Base-by-base conservation (phyloP, 306 rosid species). In the Lathyrus sativus region DNA sequence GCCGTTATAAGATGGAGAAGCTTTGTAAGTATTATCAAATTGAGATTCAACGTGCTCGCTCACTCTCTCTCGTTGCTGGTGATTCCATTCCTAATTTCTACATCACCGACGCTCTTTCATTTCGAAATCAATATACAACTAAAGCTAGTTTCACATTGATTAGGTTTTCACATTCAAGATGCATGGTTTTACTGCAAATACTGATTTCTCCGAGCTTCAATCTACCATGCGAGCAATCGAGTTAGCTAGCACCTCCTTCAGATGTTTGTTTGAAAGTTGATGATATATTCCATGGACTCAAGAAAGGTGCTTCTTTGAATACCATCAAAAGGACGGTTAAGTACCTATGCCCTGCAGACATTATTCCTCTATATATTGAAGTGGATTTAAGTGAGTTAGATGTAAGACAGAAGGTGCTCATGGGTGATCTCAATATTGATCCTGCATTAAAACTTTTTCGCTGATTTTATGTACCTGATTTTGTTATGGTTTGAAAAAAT, bases 371-470 rank as follows among this genome's bases (percentile, higher is more conserved):
- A 11, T 93, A 82, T 75, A 90, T 93, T 29, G 98, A 93, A 9
- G 97, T 93, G 22, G 97, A 93, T 76, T 76, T 93, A 70, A 93
- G 98, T 56, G 95, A 90, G 82, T 77, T 93, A 76, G 98, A 93
- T 39, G 91, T 80, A 4, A 89, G 91, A 55, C 89, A 90, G 72
- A 93, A 90, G 83, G 3, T 93, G 57, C 89, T 90, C 24, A 78
- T 86, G 82, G 96, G 95, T 64, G 97, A 90, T 62, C 95, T 93
- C 78, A 85, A 76, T 67, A 95, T 88, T 78, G 97, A 93, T 71
- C 97, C 93, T 19, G 93, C 87, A 15, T 58, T 93, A 49, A 86
- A 85, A 81, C 97, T 85, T 76, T 65, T 90, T 62, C 88, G 70
- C 76, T 70, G n/a, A n/a, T n/a, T n/a, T n/a, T n/a, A n/a, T n/a